Base-by-base conservation (phyloP, 768 basidiomycete species). In the Mycena belliarum region DNA sequence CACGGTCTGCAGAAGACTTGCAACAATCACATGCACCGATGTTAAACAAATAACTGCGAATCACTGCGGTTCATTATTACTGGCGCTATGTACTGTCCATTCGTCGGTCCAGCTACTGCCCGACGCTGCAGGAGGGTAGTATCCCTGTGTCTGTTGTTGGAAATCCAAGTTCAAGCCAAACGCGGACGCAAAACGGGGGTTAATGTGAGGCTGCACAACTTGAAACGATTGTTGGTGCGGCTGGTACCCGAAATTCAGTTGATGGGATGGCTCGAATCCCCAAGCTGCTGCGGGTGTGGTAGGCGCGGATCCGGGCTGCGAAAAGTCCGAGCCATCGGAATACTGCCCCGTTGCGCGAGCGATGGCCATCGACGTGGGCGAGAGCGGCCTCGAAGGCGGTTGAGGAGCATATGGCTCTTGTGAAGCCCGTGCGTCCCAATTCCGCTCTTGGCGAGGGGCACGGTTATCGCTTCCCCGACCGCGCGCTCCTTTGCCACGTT, bases 161-260 rank as follows among this genome's bases (percentile, higher is more conserved):
- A 67, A 67, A 55, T 66, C 71, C 58, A 80, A 59, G 47, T 77
- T 74, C 55, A 85, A 69, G 24, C 84, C 87, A 60, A 90, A 88
- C 26, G 74, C 73, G 29, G 82, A 80, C 15, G 89, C 88, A 70
- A 93, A 92, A 12, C 86, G 80, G 10, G 91, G 91, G 64, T 93
- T 92, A 57, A 93, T 92, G 66, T 93, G 91, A 7, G 91, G 91
- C 62, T 91, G 88, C n/a, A 91, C 76, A 41, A 66, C n/a, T n/a
- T n/a, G n/a, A n/a, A n/a, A n/a, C n/a, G n/a, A n/a, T n/a, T n/a
- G n/a, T n/a, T n/a, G n/a, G n/a, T n/a, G 76, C 67, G 65, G 57
- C 33, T 60, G 63, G 42, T 64, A 52, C 7, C 64, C 61, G 28
- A 55, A 65, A 21, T 58, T 63, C 53, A 66, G 67, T 43, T 64